Percentiles rank a stretch among this genome's conserved stretches.
Evolutionary conservation across 441 rosid genomes (phyloP).

Genomic region (Pelargonium myrrhifolium): DNA sequence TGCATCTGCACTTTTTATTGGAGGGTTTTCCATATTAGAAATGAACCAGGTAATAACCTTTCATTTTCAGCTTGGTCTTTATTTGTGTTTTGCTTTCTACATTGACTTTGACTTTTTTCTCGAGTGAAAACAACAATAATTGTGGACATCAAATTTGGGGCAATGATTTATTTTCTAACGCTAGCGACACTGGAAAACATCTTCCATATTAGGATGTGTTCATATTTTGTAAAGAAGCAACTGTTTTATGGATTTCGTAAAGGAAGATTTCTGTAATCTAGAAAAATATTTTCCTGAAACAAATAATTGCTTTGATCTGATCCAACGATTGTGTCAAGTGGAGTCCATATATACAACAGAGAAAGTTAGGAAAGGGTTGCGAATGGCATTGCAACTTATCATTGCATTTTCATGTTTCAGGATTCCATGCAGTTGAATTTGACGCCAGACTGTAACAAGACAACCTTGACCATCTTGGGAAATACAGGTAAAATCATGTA

Average conservation of each 20-base stretch:
- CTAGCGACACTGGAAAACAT: not conserved
- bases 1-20: conserved; percentile 73
- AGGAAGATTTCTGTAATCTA: not conserved
- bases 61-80: not conserved
- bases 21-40: conserved; percentile 78
- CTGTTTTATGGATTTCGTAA: not conserved
- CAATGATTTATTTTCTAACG: not conserved
- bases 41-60: conserved; percentile 27
- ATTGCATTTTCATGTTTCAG: conserved; percentile 32
- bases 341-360: not conserved
- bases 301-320: not conserved
- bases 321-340: not conserved
- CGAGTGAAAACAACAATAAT: not conserved
- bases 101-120: not conserved
- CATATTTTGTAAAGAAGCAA: too few relatives aligned
- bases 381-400: not conserved
- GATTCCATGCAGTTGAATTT: conserved; percentile 52
- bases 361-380: not conserved
- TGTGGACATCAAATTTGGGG: not conserved
- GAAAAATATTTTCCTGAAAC: not conserved
- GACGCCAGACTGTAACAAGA: conserved; percentile 53
- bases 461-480: conserved; percentile 55
- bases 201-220: not conserved
- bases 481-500: conserved; percentile 54
- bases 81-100: not conserved